These are phyloP conservation scores for Beauveria brongniartii DNA, from an alignment of 2,329 filamentous ascomycete genomes.

Conservation along the genomic window DNA sequence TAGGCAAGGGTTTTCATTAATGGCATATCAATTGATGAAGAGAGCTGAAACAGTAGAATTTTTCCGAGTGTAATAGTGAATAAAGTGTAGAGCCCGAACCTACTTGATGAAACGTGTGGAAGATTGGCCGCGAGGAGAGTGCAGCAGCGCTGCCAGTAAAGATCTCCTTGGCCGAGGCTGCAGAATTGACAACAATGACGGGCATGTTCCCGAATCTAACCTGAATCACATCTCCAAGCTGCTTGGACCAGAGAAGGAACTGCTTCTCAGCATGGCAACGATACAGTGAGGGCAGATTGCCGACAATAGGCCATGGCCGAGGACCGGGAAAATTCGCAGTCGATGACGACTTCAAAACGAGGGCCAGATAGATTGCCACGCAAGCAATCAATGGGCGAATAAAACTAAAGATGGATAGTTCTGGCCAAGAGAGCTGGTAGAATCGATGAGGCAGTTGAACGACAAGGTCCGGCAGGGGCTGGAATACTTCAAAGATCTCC, in stretches of 20 bases:
- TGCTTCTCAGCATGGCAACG: neutral
- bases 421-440: neutral
- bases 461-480: neutral
- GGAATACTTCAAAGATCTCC: slow-evolving; percentile 1
- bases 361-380: neutral
- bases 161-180: slow-evolving; percentile 1
- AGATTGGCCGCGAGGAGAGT: neutral
- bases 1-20: neutral
- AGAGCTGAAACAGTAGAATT: too few species aligned
- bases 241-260: slow-evolving; percentile 1
- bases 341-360: neutral
- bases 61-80: too few species aligned
- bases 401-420: neutral
- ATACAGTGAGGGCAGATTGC: slow-evolving; percentile 2
- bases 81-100: too few species aligned
- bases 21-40: neutral
- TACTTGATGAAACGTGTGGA: slow-evolving; percentile 6
- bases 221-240: neutral
- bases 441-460: neutral
- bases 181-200: neutral
- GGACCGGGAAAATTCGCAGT: neutral
- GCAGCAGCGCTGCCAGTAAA: slow-evolving; percentile 3
- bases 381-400: neutral
- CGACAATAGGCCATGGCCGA: neutral
- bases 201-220: slow-evolving; percentile 3